Conservation (phyloP, 179 eudicot species). For the Heliamphora pulchella region DNA sequence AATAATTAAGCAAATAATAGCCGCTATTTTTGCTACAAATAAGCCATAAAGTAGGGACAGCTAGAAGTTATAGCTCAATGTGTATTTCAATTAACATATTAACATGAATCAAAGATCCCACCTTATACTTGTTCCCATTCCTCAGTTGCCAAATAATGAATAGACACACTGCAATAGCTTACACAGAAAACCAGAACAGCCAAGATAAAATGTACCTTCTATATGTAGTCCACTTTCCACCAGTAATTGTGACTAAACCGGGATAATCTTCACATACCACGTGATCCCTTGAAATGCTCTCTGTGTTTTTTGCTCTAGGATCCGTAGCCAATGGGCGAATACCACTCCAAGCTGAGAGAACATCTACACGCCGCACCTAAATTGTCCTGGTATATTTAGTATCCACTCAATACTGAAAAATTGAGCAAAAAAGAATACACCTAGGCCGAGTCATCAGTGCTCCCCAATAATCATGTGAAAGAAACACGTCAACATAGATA, state of each 20-base stretch:
- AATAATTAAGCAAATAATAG: not conserved
- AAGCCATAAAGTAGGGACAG: not conserved
- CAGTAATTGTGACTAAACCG: constrained; percentile 92
- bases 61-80: not conserved
- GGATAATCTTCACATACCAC: constrained; percentile 86
- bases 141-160: not conserved
- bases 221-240: constrained; percentile 99
- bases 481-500: not conserved
- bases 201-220: constrained; percentile 52
- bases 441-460: not conserved
- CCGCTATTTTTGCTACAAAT: not conserved
- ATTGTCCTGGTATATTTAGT: constrained; percentile 14
- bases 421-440: constrained; percentile 7
- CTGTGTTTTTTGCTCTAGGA: constrained; percentile 86
- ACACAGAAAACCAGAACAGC: constrained; percentile 6
- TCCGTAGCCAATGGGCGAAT: constrained; percentile 91
- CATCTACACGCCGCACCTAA: constrained; percentile 87
- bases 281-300: constrained; percentile 91
- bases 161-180: not conserved
- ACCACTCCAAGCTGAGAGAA: constrained; percentile 99
- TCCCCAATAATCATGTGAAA: not conserved
- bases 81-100: no score
- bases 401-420: constrained; percentile 12
- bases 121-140: not conserved
- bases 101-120: not conserved